Conservation (phyloP, 2,329 filamentous ascomycete species). For the Fusarium tjaetaba region DNA sequence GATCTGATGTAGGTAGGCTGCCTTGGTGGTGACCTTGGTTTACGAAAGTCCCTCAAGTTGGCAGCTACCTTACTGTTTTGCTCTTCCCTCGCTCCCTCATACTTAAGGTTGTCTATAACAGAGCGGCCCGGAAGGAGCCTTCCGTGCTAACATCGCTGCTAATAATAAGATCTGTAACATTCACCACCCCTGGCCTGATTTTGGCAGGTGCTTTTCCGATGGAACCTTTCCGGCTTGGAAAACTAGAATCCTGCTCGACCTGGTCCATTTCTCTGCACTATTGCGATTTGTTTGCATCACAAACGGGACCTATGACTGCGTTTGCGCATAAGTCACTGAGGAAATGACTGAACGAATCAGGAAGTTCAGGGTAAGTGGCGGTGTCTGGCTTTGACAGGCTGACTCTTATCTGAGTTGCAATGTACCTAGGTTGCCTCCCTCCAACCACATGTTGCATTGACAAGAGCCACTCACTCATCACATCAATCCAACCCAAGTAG, state of each 20-base stretch:
- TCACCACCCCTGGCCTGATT: not conserved
- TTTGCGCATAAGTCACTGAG: slow-evolving; percentile 3
- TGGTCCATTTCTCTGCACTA: not conserved
- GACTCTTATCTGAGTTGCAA: not conserved
- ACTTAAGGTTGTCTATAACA: not conserved
- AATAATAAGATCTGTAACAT: not conserved
- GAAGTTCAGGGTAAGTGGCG: slow-evolving; percentile 3
- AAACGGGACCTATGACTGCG: not conserved
- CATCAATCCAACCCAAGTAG: not conserved
- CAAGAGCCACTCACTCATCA: slow-evolving; percentile 8
- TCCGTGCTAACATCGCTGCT: not conserved
- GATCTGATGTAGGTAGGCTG: not conserved
- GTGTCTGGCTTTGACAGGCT: not conserved
- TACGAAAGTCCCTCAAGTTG: not conserved
- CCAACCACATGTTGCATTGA: not conserved
- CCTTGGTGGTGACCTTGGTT: not conserved
- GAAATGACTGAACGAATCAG: slow-evolving; percentile 7
- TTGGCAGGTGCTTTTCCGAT: not conserved
- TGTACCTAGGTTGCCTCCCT: not conserved
- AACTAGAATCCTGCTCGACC: not conserved
- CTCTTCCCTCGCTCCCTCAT: not conserved
- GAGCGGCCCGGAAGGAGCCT: not conserved
- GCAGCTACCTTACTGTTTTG: not conserved
- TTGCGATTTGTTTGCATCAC: not conserved
- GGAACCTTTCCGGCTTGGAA: not conserved